Evolutionary conservation across 495 filamentous ascomycete genomes (phyloP).

Genomic region (Delitschia confertaspora): DNA sequence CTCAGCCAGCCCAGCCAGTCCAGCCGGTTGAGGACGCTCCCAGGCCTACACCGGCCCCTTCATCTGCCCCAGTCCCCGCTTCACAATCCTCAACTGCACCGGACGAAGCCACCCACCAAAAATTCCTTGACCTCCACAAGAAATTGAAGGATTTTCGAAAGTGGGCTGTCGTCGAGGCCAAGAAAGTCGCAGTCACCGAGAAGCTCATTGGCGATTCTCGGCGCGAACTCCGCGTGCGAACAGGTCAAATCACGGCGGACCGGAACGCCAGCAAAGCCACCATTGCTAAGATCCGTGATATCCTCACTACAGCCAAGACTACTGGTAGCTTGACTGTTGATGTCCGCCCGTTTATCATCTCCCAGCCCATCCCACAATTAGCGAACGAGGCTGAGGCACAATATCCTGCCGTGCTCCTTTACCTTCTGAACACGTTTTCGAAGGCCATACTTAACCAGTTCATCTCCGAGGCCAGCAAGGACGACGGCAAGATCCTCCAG

Average conservation of each 20-base stretch:
- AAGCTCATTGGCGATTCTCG: constrained; percentile 63
- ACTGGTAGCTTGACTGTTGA: constrained; percentile 52
- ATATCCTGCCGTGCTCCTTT: constrained; percentile 53
- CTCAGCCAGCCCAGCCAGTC: constrained; percentile 2
- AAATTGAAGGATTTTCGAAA: constrained; percentile 63
- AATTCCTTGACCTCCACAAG: constrained; percentile 61
- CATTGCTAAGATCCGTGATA: constrained; percentile 43
- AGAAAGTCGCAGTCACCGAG: constrained; percentile 51
- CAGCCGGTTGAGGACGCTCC: constrained; percentile 1
- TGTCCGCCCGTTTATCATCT: constrained; percentile 54
- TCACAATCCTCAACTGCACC: constrained; percentile 19
- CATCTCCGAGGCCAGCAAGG: constrained; percentile 60
- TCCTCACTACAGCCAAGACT: constrained; percentile 40
- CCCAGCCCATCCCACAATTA: constrained; percentile 44
- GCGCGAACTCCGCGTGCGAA: constrained; percentile 56
- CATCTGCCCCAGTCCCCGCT: background rate
- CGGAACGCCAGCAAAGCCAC: constrained; percentile 38
- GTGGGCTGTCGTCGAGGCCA: constrained; percentile 40
- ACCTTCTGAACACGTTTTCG: constrained; percentile 70
- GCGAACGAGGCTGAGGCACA: constrained; percentile 40
- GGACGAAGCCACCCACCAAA: constrained; percentile 42
- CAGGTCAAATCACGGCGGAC: constrained; percentile 63
- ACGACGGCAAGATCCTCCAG: constrained; percentile 59
- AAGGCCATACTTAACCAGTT: constrained; percentile 72
- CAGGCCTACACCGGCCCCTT: background rate